Percentiles rank a stretch among this genome's conserved stretches.
Evolutionary conservation across 306 rosid species (phyloP).

Genomic region (Dryas drummondii): DNA sequence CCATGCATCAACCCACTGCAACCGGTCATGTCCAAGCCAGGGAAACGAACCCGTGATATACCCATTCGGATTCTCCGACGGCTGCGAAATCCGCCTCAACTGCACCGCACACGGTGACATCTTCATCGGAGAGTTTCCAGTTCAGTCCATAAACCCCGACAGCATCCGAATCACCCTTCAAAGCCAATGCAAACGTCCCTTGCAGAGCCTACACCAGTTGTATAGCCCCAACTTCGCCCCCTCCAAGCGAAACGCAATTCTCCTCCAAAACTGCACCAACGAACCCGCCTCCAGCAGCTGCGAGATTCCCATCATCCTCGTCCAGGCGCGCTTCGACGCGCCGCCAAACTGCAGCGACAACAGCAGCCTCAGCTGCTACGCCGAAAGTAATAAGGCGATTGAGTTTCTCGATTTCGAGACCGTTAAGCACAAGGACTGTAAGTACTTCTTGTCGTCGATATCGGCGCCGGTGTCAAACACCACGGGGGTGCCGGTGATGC

Average conservation of each 20-base stretch:
- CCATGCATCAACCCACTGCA: slow-evolving; percentile 37
- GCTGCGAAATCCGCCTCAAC: slow-evolving; percentile 59
- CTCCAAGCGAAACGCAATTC: slow-evolving; percentile 62
- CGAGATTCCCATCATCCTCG: slow-evolving; percentile 48
- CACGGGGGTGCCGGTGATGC: slow-evolving; percentile 33
- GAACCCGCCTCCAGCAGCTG: slow-evolving; percentile 33
- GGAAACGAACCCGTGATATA: slow-evolving; percentile 18
- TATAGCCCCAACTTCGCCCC: slow-evolving; percentile 68
- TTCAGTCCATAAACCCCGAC: slow-evolving; percentile 31
- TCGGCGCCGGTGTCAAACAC: slow-evolving; percentile 29
- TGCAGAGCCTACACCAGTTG: slow-evolving; percentile 38
- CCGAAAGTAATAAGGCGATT: slow-evolving; percentile 18
- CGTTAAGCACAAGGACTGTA: slow-evolving; percentile 34
- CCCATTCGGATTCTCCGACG: slow-evolving; percentile 85
- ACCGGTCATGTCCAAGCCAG: slow-evolving; percentile 43
- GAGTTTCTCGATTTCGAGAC: slow-evolving; percentile 30
- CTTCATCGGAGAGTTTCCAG: slow-evolving; percentile 56
- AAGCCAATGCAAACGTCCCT: slow-evolving; percentile 54
- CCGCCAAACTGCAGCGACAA: slow-evolving; percentile 42
- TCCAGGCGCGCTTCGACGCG: slow-evolving; percentile 44
- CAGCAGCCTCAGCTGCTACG: slow-evolving; percentile 60
- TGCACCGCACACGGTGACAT: slow-evolving; percentile 37
- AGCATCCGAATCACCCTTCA: slow-evolving; percentile 45
- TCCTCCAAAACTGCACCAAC: slow-evolving; percentile 49
- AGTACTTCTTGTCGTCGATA: slow-evolving; percentile 57